Evolutionary conservation across 805 yeast genomes (phyloP), one percentile per base, ranked within the genome.

Genomic region (Wickerhamomyces pijperi): DNA sequence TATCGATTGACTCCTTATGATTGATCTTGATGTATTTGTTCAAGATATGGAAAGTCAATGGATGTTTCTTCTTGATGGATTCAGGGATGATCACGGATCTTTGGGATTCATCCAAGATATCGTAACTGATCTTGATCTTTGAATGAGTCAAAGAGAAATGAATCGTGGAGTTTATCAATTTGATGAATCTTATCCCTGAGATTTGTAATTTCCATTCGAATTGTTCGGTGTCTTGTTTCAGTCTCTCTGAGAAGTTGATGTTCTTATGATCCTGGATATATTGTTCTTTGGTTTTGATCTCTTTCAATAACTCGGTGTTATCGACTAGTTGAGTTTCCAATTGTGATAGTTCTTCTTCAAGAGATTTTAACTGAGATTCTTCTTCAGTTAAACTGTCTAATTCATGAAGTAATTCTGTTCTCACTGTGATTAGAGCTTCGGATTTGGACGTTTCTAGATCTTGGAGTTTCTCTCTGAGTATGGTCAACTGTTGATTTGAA

Each of bases 201-300:
- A 46, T 25, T 1, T 37, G 29, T 28, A 49, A 49, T 9, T 49
- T 31, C 3, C 28, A 19, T 2, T 47, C 41, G 16, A 48, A 42
- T 2, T 39, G n/a, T 20, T 35, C 36, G 4, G 46, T 12, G 15
- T 42, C 37, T 14, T 11, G 28, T 15, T 33, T 35, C 38, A 52
- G 35, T 37, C 51, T 43, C 3, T 36, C 28, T 5, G 36, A 9
- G 19, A 53, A 54, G 20, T 52, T 52, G 29, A 48, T 49, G 23
- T 21, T 9, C n/a, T 42, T 41, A 19, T 48, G 47, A 36, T 44
- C 44, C 32, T 45, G 44, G 7, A 51, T 25, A 28, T 21, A 43
- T 8, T 31, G 17, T 16, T 38, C 21, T 37, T 49, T 49, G 3
- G 15, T 32, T 4, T 28, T 33, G 9, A 52, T 41, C 16, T 47